A percentile compares a stretch with the other conserved stretches of the same genome.
These are phyloP conservation scores for Blepharisma undulans DNA, from an alignment of 169 alveolate species.

Conservation along the genomic window DNA sequence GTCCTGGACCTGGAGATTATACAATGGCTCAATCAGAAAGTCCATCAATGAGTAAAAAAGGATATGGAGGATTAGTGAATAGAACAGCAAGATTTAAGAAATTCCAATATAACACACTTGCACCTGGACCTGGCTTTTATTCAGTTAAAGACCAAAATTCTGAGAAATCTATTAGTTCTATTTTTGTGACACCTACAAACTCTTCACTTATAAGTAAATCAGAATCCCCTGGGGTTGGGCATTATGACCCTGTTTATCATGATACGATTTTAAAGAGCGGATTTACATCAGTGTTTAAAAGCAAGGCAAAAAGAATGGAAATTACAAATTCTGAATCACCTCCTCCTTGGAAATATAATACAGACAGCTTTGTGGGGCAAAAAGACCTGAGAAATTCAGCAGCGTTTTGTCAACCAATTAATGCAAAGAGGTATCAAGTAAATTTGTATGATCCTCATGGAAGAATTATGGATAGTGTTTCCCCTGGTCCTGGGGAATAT, in stretches of 20 bases:
- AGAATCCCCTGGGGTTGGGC: slow-evolving; percentile 30
- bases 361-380: neutral
- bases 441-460: slow-evolving; percentile 35
- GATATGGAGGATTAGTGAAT: slow-evolving; percentile 34
- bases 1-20: slow-evolving; percentile 34
- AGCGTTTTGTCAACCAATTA: slow-evolving; percentile 7
- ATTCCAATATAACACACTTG: neutral
- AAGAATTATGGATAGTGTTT: neutral
- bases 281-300: slow-evolving; percentile 33
- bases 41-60: slow-evolving; percentile 39
- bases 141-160: neutral
- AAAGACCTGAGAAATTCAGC: neutral
- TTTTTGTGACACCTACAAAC: neutral
- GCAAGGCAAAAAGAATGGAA: slow-evolving; percentile 23
- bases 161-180: neutral
- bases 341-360: slow-evolving; percentile 29
- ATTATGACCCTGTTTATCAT: slow-evolving; percentile 17
- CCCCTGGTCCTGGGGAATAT: slow-evolving; percentile 43
- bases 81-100: slow-evolving; percentile 7
- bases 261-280: neutral
- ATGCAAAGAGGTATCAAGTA: neutral
- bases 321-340: neutral
- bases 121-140: slow-evolving; percentile 41
- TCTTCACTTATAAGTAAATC: neutral
- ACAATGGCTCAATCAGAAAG: neutral